Percentiles rank a stretch among this genome's conserved stretches.
Conservation (phyloP, 192 early-diverging fungal species). For the Coemansia sp. region DNA sequence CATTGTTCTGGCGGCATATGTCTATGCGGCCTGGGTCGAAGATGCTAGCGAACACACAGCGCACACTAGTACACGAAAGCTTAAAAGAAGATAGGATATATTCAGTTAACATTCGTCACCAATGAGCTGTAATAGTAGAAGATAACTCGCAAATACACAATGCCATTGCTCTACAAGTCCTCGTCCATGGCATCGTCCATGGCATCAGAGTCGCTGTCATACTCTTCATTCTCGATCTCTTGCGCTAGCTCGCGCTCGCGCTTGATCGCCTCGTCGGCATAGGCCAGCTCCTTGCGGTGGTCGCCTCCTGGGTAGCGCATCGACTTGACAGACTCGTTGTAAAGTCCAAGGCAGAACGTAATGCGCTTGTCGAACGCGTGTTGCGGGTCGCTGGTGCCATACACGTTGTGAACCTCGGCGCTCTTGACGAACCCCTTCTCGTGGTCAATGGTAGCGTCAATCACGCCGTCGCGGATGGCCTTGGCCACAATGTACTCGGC, state of each 20-base stretch:
- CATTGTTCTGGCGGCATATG: constrained; percentile 42
- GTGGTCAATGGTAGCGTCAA: constrained; percentile 97
- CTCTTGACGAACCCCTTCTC: constrained; percentile 91
- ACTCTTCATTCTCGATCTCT: constrained; percentile 85
- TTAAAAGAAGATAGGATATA: background rate
- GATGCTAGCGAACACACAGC: constrained; percentile 4
- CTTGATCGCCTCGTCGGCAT: constrained; percentile 79
- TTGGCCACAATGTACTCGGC: constrained; percentile 99
- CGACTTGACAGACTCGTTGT: constrained; percentile 97
- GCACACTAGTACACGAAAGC: constrained; percentile 3
- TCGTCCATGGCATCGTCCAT: constrained; percentile 48
- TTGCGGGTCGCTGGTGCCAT: constrained; percentile 97
- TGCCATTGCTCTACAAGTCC: constrained; percentile 22
- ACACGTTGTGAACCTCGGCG: constrained; percentile 94
- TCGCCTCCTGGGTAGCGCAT: constrained; percentile 94
- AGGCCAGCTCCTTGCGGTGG: constrained; percentile 84
- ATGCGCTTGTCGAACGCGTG: constrained; percentile 94
- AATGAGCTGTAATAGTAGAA: no score
- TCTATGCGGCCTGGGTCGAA: constrained; percentile 48
- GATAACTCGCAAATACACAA: background rate
- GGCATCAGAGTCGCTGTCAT: constrained; percentile 81
- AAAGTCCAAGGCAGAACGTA: constrained; percentile 91
- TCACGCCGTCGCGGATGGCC: constrained; percentile 97
- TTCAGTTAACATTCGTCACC: background rate
- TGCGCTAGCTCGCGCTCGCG: constrained; percentile 91